Conservation (phyloP, 768 basidiomycete species). For the Saitozyma sp. region DNA sequence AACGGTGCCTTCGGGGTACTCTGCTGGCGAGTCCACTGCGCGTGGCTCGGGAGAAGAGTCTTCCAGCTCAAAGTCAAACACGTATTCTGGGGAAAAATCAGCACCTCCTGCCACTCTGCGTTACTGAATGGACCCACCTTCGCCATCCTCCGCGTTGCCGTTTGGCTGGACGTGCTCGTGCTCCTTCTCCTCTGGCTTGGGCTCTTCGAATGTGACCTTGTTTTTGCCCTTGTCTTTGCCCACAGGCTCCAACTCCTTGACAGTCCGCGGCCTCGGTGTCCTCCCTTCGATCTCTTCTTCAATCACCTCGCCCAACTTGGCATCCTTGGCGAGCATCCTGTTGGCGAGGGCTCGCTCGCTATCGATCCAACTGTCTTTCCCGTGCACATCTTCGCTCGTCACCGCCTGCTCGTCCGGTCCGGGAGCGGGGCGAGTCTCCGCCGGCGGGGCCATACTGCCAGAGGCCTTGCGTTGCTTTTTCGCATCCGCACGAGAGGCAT, state of each 20-base stretch:
- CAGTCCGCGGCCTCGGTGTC: slow-evolving; percentile 28
- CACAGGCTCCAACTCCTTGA: slow-evolving; percentile 20
- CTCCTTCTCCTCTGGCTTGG: slow-evolving; percentile 13
- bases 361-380: slow-evolving; percentile 46
- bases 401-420: slow-evolving; percentile 6
- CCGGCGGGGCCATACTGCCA: no score
- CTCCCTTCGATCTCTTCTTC: slow-evolving; percentile 15
- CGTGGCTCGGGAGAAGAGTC: slow-evolving; percentile 18
- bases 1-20: not conserved
- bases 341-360: slow-evolving; percentile 17
- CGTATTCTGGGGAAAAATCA: slow-evolving; percentile 33
- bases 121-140: slow-evolving; percentile 23
- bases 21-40: not conserved
- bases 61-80: slow-evolving; percentile 52
- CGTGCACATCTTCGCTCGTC: slow-evolving; percentile 11
- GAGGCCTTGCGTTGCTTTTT: slow-evolving; percentile 3
- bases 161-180: slow-evolving; percentile 3
- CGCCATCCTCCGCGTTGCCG: slow-evolving; percentile 23
- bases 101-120: not conserved
- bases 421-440: no score
- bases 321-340: no score
- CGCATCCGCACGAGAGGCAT: no score
- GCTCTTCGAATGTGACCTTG: slow-evolving; percentile 50
- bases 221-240: slow-evolving; percentile 30
- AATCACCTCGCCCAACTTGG: not conserved